Base-by-base conservation (phyloP, 2,329 filamentous ascomycete species). In the Delphinella strobiligena region DNA sequence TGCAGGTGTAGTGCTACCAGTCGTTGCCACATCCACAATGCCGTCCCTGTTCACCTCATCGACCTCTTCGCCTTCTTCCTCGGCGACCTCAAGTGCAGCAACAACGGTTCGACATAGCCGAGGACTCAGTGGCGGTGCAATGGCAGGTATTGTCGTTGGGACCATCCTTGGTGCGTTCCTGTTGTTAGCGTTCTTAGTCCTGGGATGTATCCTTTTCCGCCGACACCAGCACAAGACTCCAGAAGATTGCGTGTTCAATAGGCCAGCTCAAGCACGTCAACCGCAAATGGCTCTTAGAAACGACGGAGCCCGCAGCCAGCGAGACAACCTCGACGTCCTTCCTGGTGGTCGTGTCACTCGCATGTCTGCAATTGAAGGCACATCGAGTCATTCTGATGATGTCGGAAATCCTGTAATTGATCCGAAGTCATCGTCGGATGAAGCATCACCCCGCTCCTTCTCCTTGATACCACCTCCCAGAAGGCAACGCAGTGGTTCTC, bases 311-410 rank as follows among this genome's bases (percentile, higher is more conserved):
- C 59, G 55, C 55, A 40, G 39, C 11, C 44, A 49, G 53, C 40
- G 51, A 55, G 47, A 51, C 51, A 61, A 55, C 8, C 54, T 84
- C 47, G 81, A 86, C 50, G 74, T 87, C 12, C 70, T 93, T 9
- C 84, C 87, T 4, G 88, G 87, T 32, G 87, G 86, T 19, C 80
- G 91, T 45, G 91, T 98, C 43, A 85, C 91, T 30, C 80, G 91
- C 41, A 96, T 98, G 91, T 88, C 89, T 30, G 91, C 91, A 24
- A 63, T 98, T 38, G 89, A 95, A 62, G 80, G 78, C 4, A 75
- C 80, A 40, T 75, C 77, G 1, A 75, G 71, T 42, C 72, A 77
- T 16, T 49, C 54, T n/a, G 41, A 49, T 16, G 27, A 41, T 75
- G 76, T 3, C 70, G 76, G 1, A 69, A 68, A 2, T 67, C 67